Evolutionary conservation across 192 early-diverging fungal genomes (phyloP).

Genomic region (Mortierella alpina): DNA sequence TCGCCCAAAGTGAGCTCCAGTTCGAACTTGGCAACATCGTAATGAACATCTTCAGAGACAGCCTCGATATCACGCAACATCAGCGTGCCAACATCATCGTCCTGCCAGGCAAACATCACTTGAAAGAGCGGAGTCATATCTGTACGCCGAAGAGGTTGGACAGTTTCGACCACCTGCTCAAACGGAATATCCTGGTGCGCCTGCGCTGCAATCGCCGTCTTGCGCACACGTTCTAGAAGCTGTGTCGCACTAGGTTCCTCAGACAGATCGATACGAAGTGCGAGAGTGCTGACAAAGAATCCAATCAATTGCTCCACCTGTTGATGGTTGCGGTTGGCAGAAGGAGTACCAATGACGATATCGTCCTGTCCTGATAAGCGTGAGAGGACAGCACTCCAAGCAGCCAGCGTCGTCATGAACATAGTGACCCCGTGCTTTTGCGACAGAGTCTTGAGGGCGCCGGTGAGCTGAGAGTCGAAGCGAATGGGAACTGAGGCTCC

Average conservation of each 20-base stretch:
- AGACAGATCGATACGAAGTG: conserved; percentile 7
- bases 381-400: conserved; percentile 3
- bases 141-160: conserved; percentile 2
- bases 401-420: conserved; percentile 6
- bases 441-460: neutral
- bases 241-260: neutral
- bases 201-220: neutral
- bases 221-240: conserved; percentile 4
- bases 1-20: neutral
- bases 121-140: conserved; percentile 8
- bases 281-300: conserved; percentile 13
- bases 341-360: conserved; percentile 12
- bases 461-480: neutral
- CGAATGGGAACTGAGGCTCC: neutral
- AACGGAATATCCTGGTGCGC: conserved; percentile 7
- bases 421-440: neutral
- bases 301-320: conserved; percentile 7
- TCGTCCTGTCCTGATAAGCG: conserved; percentile 5
- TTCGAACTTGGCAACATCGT: conserved; percentile 8
- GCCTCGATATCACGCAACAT: neutral
- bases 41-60: neutral
- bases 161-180: conserved; percentile 8
- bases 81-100: neutral
- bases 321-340: conserved; percentile 4
- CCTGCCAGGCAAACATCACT: conserved; percentile 13